Conservation (phyloP, 116 monocot species). For the Zostera marina region DNA sequence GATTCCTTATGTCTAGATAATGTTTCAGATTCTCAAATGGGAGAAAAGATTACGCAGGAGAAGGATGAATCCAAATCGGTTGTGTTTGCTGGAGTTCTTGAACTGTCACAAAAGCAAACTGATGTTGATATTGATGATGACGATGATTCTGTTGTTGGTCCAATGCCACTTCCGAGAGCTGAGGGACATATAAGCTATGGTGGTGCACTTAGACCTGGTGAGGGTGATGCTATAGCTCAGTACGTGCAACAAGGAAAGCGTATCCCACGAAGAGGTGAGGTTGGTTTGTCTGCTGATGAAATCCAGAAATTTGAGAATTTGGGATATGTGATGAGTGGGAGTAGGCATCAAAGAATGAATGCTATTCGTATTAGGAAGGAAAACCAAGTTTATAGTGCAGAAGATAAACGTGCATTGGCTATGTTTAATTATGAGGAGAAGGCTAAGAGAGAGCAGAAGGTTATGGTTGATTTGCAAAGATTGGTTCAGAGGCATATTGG, state of each 20-base stretch:
- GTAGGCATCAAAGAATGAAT: slow-evolving; percentile 99
- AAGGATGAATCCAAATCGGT: slow-evolving; percentile 54
- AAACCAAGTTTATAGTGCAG: slow-evolving; percentile 98
- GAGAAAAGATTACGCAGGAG: slow-evolving; percentile 15
- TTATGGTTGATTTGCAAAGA: slow-evolving; percentile 89
- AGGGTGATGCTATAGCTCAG: slow-evolving; percentile 98
- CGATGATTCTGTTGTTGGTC: slow-evolving; percentile 61
- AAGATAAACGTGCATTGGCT: slow-evolving; percentile 89
- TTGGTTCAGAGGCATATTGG: slow-evolving; percentile 93
- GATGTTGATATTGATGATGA: slow-evolving; percentile 26
- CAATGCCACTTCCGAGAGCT: slow-evolving; percentile 65
- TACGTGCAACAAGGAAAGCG: slow-evolving; percentile 99
- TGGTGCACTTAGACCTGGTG: slow-evolving; percentile 92
- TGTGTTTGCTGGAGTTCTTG: slow-evolving; percentile 66
- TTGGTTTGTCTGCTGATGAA: slow-evolving; percentile 91
- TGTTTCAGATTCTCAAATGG: not conserved
- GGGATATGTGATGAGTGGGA: slow-evolving; percentile 99
- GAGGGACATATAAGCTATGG: slow-evolving; percentile 98
- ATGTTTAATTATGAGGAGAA: slow-evolving; percentile 99
- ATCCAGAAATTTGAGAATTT: slow-evolving; percentile 85
- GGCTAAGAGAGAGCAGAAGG: slow-evolving; percentile 87
- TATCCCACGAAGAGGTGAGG: slow-evolving; percentile 97
- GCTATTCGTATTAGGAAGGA: slow-evolving; percentile 99
- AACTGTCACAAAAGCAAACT: slow-evolving; percentile 54
- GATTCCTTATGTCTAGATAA: slow-evolving; percentile 18